A percentile compares a stretch with the other conserved stretches of the same genome.
phyloP scores from a whole-genome alignment of 768 basidiomycete species.

The Russula lepida region DNA sequence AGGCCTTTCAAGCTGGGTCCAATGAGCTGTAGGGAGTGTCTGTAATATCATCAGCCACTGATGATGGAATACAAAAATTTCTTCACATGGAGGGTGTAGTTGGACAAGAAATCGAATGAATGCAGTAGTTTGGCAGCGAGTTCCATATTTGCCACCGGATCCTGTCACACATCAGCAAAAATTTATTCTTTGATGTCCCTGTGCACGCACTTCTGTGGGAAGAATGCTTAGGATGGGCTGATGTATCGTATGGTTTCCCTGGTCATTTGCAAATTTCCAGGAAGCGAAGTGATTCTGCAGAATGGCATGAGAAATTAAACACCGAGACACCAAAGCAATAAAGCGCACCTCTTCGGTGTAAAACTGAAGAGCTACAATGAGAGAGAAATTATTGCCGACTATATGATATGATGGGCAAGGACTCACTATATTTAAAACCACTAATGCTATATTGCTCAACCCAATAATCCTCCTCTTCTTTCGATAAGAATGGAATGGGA shows the following conservation, averaged over 20 bases:
- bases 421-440: constrained; percentile 54
- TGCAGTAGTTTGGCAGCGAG: constrained; percentile 25
- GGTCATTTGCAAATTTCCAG: constrained; percentile 32
- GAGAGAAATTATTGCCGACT: background rate
- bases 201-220: constrained; percentile 30
- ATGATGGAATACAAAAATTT: background rate
- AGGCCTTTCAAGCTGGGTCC: constrained; percentile 59
- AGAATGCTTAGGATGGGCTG: constrained; percentile 36
- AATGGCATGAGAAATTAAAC: background rate
- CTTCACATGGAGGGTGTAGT: constrained; percentile 30
- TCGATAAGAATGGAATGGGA: constrained; percentile 50
- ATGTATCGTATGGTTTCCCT: constrained; percentile 37
- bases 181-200: background rate
- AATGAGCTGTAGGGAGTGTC: constrained; percentile 51
- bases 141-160: constrained; percentile 40
- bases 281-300: constrained; percentile 33
- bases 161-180: constrained; percentile 24
- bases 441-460: constrained; percentile 51
- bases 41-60: constrained; percentile 23
- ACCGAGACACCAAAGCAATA: background rate
- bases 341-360: constrained; percentile 45
- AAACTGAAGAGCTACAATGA: constrained; percentile 48
- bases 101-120: constrained; percentile 29
- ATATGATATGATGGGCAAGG: background rate
- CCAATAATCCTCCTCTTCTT: constrained; percentile 62